Conservation (phyloP, 768 basidiomycete species). For the Mrakia gelida region DNA sequence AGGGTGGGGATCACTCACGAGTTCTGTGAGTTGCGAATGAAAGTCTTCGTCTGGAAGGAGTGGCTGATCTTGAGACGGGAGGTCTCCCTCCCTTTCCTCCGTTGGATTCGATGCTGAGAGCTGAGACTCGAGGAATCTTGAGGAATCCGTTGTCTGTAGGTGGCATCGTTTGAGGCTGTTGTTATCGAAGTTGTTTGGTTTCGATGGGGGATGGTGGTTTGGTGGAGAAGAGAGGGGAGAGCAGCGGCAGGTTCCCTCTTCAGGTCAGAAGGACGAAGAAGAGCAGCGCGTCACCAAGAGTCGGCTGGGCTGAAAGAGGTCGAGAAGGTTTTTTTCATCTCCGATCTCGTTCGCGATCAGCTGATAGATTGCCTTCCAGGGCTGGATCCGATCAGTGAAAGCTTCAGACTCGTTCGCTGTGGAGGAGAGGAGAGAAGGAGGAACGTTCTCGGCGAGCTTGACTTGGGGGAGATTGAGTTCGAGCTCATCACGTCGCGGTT, state of each 20-base stretch:
- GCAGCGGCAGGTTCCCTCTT: no score
- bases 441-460: no score
- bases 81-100: not conserved
- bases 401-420: no score
- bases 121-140: not conserved
- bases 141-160: not conserved
- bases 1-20: not conserved
- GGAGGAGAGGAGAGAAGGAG: no score
- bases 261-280: no score
- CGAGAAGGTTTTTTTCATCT: not conserved
- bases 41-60: not conserved
- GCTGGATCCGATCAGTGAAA: no score
- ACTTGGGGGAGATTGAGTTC: no score
- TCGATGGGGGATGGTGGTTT: not conserved
- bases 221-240: not conserved
- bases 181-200: not conserved
- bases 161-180: not conserved
- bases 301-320: not conserved
- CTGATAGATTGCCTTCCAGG: no score
- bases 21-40: slow-evolving; percentile 9
- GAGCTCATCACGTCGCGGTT: not conserved
- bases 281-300: not conserved
- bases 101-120: not conserved
- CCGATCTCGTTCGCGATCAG: no score
- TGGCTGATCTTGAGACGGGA: not conserved